Evolutionary conservation across 1,284 basidiomycete genomes (phyloP), one percentile per base, ranked within the genome.

Genomic region (Naganishia sp.): DNA sequence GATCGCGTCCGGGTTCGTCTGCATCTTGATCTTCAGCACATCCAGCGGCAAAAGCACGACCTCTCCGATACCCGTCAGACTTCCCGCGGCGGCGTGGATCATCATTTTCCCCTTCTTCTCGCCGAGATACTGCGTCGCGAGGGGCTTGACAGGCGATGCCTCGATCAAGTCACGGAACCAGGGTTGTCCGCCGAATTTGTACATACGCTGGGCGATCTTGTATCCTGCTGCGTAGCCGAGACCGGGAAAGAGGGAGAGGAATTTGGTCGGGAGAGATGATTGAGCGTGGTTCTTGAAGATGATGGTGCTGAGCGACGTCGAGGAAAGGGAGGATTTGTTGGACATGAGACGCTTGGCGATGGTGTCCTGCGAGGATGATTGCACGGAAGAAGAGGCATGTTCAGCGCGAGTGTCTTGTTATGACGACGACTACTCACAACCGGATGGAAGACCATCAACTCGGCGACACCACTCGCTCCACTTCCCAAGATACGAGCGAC

Each of bases 141-240:
- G 88, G 77, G 90, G 82, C 73, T 84, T 86, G 32, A 60, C 7
- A 1, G 58, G 45, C 31, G 53, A 50, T 18, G 54, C 57, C 72
- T 86, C 85, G 76, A 99, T 88, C 76, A 94, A 79, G 81, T 98
- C 94, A 80, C 94, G 91, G 81, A 97, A 96, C 85, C 89, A 98
- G 25, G 96, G 95, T 81, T 99, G 95, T 1, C 95, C 96, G 68
- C 96, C 95, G 74, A 98, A 99, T 82, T 98, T 99, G 87, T 96
- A 96, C 74, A 95, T 86, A 58, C 92, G 86, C 81, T 96, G 93
- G 1, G 91, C 82, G 74, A 96, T 83, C 81, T 99, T 99, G 87
- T 99, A 99, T 0, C 94, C 93, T 39, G 93, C 95, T 3, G 95
- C 96, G 77, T 99, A 99, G 1, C 96, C 96, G 3, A 99, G 87